Evolutionary conservation across 805 yeast species (phyloP), one percentile per base, ranked within the genome.

Genomic region (Candida gorgasii): DNA sequence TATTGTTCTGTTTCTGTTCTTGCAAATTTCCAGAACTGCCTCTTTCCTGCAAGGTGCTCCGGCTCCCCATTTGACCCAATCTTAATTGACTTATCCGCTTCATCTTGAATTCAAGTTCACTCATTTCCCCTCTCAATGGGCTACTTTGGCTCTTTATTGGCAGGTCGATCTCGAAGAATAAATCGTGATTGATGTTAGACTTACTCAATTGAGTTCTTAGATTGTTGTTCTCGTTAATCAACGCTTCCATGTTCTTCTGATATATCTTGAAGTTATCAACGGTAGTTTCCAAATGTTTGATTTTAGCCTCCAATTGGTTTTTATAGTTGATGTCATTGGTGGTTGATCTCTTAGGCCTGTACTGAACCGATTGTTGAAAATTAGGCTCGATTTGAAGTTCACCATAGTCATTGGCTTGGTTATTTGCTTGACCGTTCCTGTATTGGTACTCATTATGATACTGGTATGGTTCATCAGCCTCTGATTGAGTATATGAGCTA

Each of bases 21-120:
- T 42, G 29, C 33, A 42, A 19, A 34, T 51, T n/a, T n/a, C n/a
- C n/a, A n/a, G n/a, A n/a, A n/a, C n/a, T 51, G 9, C 24, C 32
- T 41, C 31, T 32, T 44, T 20, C 36, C n/a, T n/a, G n/a, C n/a
- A n/a, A n/a, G n/a, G 8, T 24, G n/a, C 12, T 13, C 12, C 12
- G 28, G n/a, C 12, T 7, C 9, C 24, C n/a, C 12, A 11, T 12
- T 24, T n/a, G 48, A 13, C 36, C 53, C 22, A 67, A 53, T 22
- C 55, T 55, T 19, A 69, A 53, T 44, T 68, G 72, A 4, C 73
- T 68, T 3, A 67, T 58, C 28, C 67, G 45, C 42, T 67, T 69
- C 72, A 71, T 65, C 42, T 54, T 61, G 28, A 59, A 52, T 19
- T 61, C 54, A 17, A 22, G 7, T 17, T 17, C 6, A 22, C 24